Base-by-base conservation (phyloP, 768 basidiomycete species). In the Leccinum ochraceum region DNA sequence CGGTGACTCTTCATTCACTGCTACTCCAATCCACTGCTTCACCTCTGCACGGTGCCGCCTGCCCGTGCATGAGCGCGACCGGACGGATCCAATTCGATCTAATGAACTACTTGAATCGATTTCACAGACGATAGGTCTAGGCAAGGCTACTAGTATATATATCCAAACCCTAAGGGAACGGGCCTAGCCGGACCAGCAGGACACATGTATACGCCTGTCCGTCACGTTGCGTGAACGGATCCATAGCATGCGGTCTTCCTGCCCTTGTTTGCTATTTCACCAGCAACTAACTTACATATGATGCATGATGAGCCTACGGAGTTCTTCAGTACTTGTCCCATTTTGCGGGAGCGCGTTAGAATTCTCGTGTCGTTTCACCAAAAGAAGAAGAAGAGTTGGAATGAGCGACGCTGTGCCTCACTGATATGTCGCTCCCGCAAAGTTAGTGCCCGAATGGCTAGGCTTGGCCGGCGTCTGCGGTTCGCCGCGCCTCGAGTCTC, bases 21-120 rank as follows among this genome's bases (percentile, higher is more conserved):
- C 1, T n/a, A 16, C 30, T 44, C 39, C 11, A 1, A 14, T 7
- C 28, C 8, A 4, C 16, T 37, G 37, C 13, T 42, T 42, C 42
- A 20, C n/a, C 42, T n/a, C 42, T 44, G n/a, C n/a, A n/a, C 39
- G 39, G 42, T 11, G 4, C 44, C 52, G 34, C 37, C 16, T 32
- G 20, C 52, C 24, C 39, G 53, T 16, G 52, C 62, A 62, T 52
- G 64, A 58, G 56, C 60, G 53, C 6, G 57, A 42, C 14, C 61
- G 61, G 65, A 60, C 60, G 68, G 68, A 70, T 61, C 65, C 58
- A 48, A 16, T 49, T 20, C 20, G 44, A 46, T 13, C 4, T 20
- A 46, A 20, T 20, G 20, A 11, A 46, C 11, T 13, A 46, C 44
- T 5, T 20, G 11, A 46, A 5, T 28, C 34, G n/a, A 30, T 39